Evolutionary conservation across 805 yeast species (phyloP), one percentile per base, ranked within the genome.

Genomic region (Teunomyces stri): DNA sequence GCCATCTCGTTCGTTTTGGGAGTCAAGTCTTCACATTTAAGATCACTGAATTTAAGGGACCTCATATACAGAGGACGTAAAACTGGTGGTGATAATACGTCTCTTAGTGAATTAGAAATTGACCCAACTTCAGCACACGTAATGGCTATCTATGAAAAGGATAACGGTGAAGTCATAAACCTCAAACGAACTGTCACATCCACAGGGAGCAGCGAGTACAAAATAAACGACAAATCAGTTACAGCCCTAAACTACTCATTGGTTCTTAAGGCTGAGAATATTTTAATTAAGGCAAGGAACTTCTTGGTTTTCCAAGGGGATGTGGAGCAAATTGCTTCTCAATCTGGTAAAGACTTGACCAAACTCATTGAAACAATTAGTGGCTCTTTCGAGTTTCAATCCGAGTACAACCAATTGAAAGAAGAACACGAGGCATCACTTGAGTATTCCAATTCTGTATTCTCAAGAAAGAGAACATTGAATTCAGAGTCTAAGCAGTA

Each of bases 261-360:
- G 42, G 74, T 83, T 1, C 74, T 94, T 59, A 87, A 85, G 54
- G 70, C 73, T 5, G 95, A 92, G 60, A 88, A 89, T 58, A 89
- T 92, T 46, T 69, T 91, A 50, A 86, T 90, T 54, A 89, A 87
- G 60, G 97, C 97, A 0, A 79, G 89, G 60, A 94, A 94, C 64
- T 92, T 92, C 58, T 69, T 94, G 50, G 98, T 94, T 6, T 90
- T 92, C 61, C 99, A 94, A 70, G 98, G 99, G 50, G 98, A 92
- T 61, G 96, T 94, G 43, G 98, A 92, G 63, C 86, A 84, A 56
- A 83, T 94, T 35, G 98, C 98, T 0, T 78, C 96, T 0, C 96
- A 91, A 62, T 81, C 92, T 0, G 81, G 97, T 0, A 65, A 66
- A 20, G 96, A 89, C 33, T 73, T 94, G 50, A 81, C 95, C 1